These are phyloP conservation scores for Saccharomycopsis guyanensis DNA, from an alignment of 805 yeast genomes.

Conservation along the genomic window DNA sequence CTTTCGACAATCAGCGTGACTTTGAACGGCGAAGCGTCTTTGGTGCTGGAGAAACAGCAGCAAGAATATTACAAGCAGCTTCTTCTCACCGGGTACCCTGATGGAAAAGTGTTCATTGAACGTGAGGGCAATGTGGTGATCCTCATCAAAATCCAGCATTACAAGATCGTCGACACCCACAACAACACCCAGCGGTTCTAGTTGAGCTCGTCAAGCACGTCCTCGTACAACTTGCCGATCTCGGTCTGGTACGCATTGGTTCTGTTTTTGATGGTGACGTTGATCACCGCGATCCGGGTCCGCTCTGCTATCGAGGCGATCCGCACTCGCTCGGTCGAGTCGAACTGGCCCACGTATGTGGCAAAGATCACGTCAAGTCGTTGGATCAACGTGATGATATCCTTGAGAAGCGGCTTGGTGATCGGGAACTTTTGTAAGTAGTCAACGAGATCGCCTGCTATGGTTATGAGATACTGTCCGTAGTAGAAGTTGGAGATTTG, in stretches of 20 bases:
- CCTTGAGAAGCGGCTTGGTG: constrained; percentile 27
- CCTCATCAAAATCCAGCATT: constrained; percentile 54
- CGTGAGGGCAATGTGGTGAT: constrained; percentile 60
- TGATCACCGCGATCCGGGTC: constrained; percentile 36
- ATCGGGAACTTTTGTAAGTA: constrained; percentile 40
- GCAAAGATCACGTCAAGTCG: constrained; percentile 37
- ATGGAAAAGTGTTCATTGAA: constrained; percentile 45
- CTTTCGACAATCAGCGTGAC: constrained; percentile 77
- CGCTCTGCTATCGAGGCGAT: constrained; percentile 46
- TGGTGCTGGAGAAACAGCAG: constrained; percentile 35
- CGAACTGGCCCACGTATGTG: constrained; percentile 27
- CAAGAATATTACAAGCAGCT: constrained; percentile 53
- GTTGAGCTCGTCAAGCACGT: constrained; percentile 31
- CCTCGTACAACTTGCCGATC: constrained; percentile 37
- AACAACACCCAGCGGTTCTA: constrained; percentile 40
- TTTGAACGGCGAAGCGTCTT: constrained; percentile 60
- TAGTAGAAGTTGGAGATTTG: constrained; percentile 60
- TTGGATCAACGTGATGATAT: constrained; percentile 32
- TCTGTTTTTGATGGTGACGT: constrained; percentile 28
- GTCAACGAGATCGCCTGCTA: constrained; percentile 63
- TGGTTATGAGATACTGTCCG: constrained; percentile 48
- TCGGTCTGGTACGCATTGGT: constrained; percentile 39
- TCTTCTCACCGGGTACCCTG: constrained; percentile 56
- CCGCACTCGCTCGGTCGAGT: constrained; percentile 42
- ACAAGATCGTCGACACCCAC: constrained; percentile 73